Percentiles rank a stretch among this genome's conserved stretches.
Evolutionary conservation across 2,329 filamentous ascomycete genomes (phyloP).

Genomic region (Fusarium decemcellulare): DNA sequence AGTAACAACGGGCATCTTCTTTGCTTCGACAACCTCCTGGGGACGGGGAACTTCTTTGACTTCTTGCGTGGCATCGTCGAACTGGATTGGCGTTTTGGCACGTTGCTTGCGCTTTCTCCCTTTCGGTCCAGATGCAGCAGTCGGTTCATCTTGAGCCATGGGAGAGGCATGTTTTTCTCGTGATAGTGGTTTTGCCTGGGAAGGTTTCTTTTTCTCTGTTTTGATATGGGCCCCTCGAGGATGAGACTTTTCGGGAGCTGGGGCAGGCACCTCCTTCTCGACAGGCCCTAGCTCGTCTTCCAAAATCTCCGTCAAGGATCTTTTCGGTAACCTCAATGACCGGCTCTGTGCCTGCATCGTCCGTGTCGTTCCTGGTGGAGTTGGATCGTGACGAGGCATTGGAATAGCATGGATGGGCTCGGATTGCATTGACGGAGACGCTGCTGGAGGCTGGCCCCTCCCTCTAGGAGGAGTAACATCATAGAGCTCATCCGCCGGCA

Average conservation of each 20-base stretch:
- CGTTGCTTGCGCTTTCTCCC: constrained; percentile 50
- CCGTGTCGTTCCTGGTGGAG: background rate
- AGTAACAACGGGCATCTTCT: constrained; percentile 28
- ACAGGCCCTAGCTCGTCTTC: constrained; percentile 7
- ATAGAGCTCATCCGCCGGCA: constrained; percentile 47
- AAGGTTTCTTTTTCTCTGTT: background rate
- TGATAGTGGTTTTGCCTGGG: background rate
- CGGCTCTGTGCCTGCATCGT: background rate
- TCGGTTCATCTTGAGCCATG: background rate
- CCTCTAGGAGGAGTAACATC: constrained; percentile 43
- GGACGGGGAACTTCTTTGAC: constrained; percentile 34
- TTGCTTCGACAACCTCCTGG: constrained; percentile 2
- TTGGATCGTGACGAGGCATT: constrained; percentile 1
- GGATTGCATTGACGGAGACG: background rate
- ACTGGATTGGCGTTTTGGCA: constrained; percentile 51
- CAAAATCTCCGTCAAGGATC: constrained; percentile 14
- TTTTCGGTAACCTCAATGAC: constrained; percentile 1
- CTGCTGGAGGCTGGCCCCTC: constrained; percentile 1
- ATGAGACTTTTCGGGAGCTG: background rate
- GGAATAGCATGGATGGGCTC: background rate
- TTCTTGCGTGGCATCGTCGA: constrained; percentile 50
- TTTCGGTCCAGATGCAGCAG: constrained; percentile 1
- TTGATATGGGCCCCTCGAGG: background rate
- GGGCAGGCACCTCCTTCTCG: background rate
- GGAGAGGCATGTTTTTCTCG: background rate